Evolutionary conservation across 2,329 filamentous ascomycete genomes (phyloP).

Genomic region (Fusarium papillatum): DNA sequence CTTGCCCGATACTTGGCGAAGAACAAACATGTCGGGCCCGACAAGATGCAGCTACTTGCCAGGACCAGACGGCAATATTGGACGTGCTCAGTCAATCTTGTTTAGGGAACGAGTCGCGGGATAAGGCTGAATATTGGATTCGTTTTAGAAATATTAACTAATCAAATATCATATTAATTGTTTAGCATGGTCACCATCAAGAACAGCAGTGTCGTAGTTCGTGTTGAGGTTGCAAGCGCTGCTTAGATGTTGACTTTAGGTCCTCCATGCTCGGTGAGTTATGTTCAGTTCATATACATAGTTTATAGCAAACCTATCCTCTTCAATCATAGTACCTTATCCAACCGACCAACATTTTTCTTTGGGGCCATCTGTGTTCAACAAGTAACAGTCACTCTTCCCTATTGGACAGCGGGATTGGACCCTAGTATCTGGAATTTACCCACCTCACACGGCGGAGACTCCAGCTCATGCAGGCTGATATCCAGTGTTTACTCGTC

Average conservation of each 20-base stretch:
- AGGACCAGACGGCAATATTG: background rate
- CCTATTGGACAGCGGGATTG: background rate
- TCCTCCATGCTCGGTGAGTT: background rate
- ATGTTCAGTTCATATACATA: background rate
- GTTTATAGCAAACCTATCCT: background rate
- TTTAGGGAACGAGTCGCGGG: background rate
- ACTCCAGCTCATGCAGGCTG: background rate
- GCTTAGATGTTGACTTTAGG: background rate
- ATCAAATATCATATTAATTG: background rate
- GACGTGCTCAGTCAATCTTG: background rate
- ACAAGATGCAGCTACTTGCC: background rate
- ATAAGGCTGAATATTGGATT: too few relatives aligned
- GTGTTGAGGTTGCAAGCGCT: background rate
- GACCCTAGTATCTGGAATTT: background rate
- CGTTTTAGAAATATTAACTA: too few relatives aligned
- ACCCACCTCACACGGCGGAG: background rate
- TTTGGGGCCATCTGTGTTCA: background rate
- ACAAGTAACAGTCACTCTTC: background rate
- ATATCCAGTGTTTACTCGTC: background rate
- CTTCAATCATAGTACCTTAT: background rate
- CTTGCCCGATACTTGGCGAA: background rate
- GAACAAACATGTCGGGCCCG: background rate
- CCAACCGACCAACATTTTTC: background rate
- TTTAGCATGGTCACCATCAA: background rate
- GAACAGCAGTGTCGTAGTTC: background rate